Percentiles rank a stretch among this genome's conserved stretches.
These are phyloP conservation scores for Cotoneaster glaucophyllus DNA, from an alignment of 306 rosid genomes.

Conservation along the genomic window DNA sequence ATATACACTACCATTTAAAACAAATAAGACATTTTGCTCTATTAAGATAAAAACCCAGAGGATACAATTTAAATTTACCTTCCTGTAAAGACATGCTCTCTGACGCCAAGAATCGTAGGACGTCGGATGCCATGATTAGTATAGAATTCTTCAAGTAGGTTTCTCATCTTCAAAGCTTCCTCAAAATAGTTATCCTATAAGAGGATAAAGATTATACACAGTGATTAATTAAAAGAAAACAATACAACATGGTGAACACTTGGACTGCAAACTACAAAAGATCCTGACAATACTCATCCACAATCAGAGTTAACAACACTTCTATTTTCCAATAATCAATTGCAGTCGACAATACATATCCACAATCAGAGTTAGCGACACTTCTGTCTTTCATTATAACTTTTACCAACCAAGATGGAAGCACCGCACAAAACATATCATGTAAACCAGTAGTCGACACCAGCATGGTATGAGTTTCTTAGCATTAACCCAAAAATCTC, in stretches of 20 bases:
- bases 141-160: conserved; percentile 86
- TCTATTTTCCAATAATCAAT: no score
- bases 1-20: conserved; percentile 5
- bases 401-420: not conserved
- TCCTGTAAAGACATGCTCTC: conserved; percentile 95
- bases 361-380: not conserved
- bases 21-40: not conserved
- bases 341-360: no score
- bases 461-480: no score
- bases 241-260: not conserved
- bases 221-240: not conserved
- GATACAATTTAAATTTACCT: conserved; percentile 38
- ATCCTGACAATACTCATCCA: no score
- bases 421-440: no score
- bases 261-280: no score
- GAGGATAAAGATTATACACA: no score
- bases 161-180: conserved; percentile 88
- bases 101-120: conserved; percentile 86
- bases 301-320: no score
- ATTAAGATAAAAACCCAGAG: not conserved
- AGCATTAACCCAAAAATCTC: no score
- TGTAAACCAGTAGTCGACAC: no score
- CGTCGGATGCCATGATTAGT: conserved; percentile 71
- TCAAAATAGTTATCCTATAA: conserved; percentile 54
- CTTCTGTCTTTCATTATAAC: not conserved